These are phyloP conservation scores for Casuarina glauca DNA, from an alignment of 306 rosid genomes.

Conservation along the genomic window DNA sequence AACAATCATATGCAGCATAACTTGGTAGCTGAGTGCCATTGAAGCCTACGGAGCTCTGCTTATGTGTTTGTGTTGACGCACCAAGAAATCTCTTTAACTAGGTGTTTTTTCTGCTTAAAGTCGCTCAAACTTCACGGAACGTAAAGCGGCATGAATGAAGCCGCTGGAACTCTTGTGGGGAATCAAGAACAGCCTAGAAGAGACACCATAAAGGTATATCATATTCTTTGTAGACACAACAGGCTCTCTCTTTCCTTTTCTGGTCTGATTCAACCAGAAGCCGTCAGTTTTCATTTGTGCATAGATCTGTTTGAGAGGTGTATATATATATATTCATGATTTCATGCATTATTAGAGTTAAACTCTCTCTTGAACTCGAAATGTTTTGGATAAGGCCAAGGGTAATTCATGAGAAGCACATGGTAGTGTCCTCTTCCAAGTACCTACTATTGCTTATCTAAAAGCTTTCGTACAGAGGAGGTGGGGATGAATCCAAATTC, in stretches of 20 bases:
- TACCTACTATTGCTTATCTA: background rate
- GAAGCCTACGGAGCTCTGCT: no score
- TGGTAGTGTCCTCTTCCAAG: background rate
- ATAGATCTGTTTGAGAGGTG: no score
- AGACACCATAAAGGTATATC: background rate
- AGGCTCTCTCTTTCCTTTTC: background rate
- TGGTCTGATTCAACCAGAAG: background rate
- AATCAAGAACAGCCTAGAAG: background rate
- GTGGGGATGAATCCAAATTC: constrained; percentile 16
- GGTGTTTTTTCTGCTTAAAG: background rate
- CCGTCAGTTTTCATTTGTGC: background rate
- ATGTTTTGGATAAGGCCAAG: background rate
- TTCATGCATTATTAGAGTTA: background rate
- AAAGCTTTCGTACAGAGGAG: background rate
- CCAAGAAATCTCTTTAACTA: background rate
- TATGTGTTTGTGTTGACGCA: background rate
- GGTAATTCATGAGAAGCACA: background rate
- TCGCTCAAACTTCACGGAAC: background rate
- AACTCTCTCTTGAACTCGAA: background rate
- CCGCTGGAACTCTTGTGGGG: background rate
- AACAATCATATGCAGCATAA: no score
- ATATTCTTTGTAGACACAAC: background rate
- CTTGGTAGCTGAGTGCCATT: no score
- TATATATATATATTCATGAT: no score
- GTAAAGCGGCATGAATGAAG: background rate